A percentile compares a stretch with the other conserved stretches of the same genome.
These are phyloP conservation scores for Xeromyces bisporus DNA, from an alignment of 495 filamentous ascomycete species.

Conservation along the genomic window DNA sequence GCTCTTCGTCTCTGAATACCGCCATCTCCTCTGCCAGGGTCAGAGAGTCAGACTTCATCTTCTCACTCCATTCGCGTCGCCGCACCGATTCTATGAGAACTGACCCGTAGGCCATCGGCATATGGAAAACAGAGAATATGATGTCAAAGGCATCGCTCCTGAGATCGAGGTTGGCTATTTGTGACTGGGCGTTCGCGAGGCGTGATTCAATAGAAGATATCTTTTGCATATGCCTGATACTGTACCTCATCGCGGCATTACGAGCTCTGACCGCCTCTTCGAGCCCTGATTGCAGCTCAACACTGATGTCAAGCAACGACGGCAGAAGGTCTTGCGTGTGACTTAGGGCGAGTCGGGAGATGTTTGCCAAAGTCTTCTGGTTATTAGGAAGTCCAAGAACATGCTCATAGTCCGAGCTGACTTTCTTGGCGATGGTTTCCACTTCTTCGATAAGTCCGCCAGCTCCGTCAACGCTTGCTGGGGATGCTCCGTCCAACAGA, in stretches of 20 bases:
- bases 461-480: constrained; percentile 24
- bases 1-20: constrained; percentile 75
- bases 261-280: constrained; percentile 48
- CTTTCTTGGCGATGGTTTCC: constrained; percentile 65
- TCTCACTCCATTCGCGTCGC: constrained; percentile 78
- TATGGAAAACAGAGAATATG: constrained; percentile 53
- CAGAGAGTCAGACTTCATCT: constrained; percentile 68
- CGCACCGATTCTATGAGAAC: constrained; percentile 71
- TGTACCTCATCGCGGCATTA: constrained; percentile 38
- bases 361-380: constrained; percentile 55
- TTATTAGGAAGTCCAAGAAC: constrained; percentile 50
- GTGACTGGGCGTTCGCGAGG: constrained; percentile 49
- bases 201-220: constrained; percentile 63
- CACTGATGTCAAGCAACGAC: constrained; percentile 47
- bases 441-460: constrained; percentile 64
- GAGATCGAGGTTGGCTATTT: constrained; percentile 53
- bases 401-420: constrained; percentile 73
- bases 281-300: constrained; percentile 61
- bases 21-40: constrained; percentile 84
- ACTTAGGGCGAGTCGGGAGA: constrained; percentile 68
- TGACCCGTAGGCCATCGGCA: constrained; percentile 79
- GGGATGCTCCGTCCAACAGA: constrained; percentile 23
- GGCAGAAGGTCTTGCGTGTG: constrained; percentile 84
- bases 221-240: constrained; percentile 55
- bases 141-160: constrained; percentile 58